Conservation (phyloP, 2,329 filamentous ascomycete species). For the Teratosphaeria epicoccoides region DNA sequence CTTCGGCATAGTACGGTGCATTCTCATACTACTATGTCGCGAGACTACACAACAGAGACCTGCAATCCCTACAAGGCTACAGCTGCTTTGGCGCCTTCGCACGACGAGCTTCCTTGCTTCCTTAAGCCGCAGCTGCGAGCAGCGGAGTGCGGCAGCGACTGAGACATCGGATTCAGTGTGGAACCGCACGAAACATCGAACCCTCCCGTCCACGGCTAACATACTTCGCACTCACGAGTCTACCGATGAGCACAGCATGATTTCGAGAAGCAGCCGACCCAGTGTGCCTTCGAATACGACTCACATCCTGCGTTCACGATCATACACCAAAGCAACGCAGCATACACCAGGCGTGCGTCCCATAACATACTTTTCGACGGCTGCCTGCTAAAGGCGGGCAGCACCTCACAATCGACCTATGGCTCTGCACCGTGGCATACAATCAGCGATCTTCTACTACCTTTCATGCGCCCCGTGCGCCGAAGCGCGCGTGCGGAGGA, state of each 20-base stretch:
- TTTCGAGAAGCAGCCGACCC: neutral
- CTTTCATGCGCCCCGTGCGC: conserved; percentile 70
- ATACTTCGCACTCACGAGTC: neutral
- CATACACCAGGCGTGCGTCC: neutral
- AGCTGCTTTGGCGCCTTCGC: too few species aligned
- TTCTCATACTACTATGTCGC: neutral
- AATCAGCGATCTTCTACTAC: conserved; percentile 69
- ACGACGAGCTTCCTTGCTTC: too few species aligned
- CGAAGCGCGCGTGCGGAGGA: conserved; percentile 57
- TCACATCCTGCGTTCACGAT: neutral
- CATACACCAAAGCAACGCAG: neutral
- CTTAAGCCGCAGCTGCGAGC: neutral
- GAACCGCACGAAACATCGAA: neutral
- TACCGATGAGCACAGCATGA: neutral
- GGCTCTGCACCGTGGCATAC: conserved; percentile 41
- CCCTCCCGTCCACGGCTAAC: neutral
- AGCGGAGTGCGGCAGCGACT: neutral
- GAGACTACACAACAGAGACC: neutral
- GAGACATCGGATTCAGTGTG: neutral
- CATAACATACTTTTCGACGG: neutral
- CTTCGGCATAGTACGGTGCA: neutral
- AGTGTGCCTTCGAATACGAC: neutral
- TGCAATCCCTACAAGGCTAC: neutral
- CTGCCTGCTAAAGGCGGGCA: neutral
- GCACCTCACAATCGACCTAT: conserved; percentile 5